Percentiles rank a stretch among this genome's conserved stretches.
Conservation (phyloP, 2,329 filamentous ascomycete species). For the Aureobasidium subglaciale region DNA sequence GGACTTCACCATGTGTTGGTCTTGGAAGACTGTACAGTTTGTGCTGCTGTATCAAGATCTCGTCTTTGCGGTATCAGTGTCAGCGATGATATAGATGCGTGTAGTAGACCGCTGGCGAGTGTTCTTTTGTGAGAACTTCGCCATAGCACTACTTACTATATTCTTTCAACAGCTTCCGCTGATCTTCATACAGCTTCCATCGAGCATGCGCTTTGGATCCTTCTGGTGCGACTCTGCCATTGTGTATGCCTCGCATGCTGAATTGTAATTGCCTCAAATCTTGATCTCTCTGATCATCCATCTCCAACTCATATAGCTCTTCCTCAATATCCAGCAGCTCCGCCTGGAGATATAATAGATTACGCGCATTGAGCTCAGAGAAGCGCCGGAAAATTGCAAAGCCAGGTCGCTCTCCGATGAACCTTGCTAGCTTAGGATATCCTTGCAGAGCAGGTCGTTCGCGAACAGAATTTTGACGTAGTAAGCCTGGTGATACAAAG, state of each 20-base stretch:
- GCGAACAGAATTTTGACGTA: constrained; percentile 16
- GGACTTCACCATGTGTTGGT: constrained; percentile 2
- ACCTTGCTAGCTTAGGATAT: constrained; percentile 20
- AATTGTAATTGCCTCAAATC: constrained; percentile 19
- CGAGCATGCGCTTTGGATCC: neutral
- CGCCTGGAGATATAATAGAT: constrained; percentile 24
- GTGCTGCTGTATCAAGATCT: constrained; percentile 4
- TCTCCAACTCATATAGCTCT: constrained; percentile 20
- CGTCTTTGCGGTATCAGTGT: neutral
- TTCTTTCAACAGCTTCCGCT: constrained; percentile 14
- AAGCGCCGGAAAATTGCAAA: constrained; percentile 23
- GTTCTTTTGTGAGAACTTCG: neutral
- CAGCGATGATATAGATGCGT: neutral
- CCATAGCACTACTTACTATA: constrained; percentile 16
- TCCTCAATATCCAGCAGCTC: constrained; percentile 22
- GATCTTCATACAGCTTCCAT: constrained; percentile 11
- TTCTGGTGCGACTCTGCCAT: neutral
- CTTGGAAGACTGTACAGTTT: constrained; percentile 1
- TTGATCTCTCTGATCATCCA: constrained; percentile 12
- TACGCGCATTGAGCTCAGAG: constrained; percentile 21
- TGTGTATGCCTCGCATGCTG: constrained; percentile 12
- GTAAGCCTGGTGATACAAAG: constrained; percentile 15
- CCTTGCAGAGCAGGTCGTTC: constrained; percentile 18
- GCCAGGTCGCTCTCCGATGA: constrained; percentile 18
- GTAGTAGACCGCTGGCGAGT: neutral